Base-by-base conservation (phyloP, 78 protist genomes). In the Fonticula alba region DNA sequence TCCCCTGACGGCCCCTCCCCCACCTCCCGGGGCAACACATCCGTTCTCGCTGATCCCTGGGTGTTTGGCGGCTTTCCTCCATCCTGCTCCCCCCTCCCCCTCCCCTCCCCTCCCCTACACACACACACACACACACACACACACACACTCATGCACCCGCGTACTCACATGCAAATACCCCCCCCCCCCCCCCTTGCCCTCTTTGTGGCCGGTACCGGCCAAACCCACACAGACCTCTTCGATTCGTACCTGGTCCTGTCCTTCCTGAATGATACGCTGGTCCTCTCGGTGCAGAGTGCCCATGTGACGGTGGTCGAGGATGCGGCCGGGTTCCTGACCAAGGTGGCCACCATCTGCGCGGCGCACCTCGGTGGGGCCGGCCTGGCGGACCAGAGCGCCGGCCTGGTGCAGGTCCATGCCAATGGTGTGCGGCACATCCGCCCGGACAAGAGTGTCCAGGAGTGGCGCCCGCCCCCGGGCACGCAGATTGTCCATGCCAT, bases 391-490 rank as follows among this genome's bases (percentile, higher is more conserved):
- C 75, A 73, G 24, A 86, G 66, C 29, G 86, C 73, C 60, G 49
- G 85, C n/a, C 54, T 81, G 26, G 17, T 82, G 40, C 95, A 89
- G 71, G 83, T 83, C 13, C 70, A 79, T 70, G 58, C 86, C 17
- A 54, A 15, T 1, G 95, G 95, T 26, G 54, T 88, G 3, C 83
- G 91, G 3, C 92, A 80, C 69, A 73, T 89, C 46, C 71, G 78
- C 3, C 32, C 78, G 11, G 86, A 86, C 77, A 7, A 66, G 22
- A 79, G 87, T 43, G 38, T 79, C 46, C 46, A 59, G 65, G 92
- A 93, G 71, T 91, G 95, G 95, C 60, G 66, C 38, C 36, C 88
- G 35, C 97, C 97, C 0, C 81, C 74, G 1, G 35, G 62, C n/a
- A 59, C 53, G 29, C 35, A 41, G 15, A 68, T 91, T 50, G 50